These are phyloP conservation scores for Penicillium sp. DNA, from an alignment of 2,329 filamentous ascomycete species.

Conservation along the genomic window DNA sequence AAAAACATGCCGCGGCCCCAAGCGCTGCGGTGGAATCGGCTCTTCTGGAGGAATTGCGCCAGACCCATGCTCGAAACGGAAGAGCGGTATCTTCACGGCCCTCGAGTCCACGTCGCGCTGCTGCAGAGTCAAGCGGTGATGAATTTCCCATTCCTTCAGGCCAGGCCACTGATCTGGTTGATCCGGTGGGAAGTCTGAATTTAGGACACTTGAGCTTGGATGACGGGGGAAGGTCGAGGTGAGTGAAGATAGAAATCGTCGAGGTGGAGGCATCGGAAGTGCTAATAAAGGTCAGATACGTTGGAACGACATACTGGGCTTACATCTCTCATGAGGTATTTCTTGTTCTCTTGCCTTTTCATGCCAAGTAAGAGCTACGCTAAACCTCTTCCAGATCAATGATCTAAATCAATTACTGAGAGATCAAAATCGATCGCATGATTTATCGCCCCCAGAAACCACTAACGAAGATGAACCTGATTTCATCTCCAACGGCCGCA, in stretches of 20 bases:
- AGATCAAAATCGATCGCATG: constrained; percentile 41
- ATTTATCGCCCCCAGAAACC: constrained; percentile 21
- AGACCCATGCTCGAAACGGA: constrained; percentile 12
- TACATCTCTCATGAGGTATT: constrained; percentile 47
- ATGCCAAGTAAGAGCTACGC: not conserved
- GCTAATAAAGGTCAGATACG: constrained; percentile 35
- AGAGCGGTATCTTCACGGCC: constrained; percentile 22
- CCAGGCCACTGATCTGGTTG: constrained; percentile 43
- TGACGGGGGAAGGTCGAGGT: constrained; percentile 41
- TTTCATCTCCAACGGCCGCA: constrained; percentile 11
- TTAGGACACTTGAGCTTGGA: constrained; percentile 45
- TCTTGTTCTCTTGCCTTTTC: not conserved
- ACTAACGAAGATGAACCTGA: constrained; percentile 25
- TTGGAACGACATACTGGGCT: constrained; percentile 48
- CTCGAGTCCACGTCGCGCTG: constrained; percentile 35
- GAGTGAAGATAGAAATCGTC: not conserved
- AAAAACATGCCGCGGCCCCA: constrained; percentile 20
- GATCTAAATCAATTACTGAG: constrained; percentile 46
- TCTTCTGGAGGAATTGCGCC: constrained; percentile 19
- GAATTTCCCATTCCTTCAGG: constrained; percentile 46
- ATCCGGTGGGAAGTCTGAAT: constrained; percentile 43
- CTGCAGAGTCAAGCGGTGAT: constrained; percentile 36
- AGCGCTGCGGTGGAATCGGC: constrained; percentile 17
- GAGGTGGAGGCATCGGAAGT: not conserved
- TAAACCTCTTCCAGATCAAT: constrained; percentile 34